Base-by-base conservation (phyloP, 176 grass and related monocot species). In the Chloris gayana region DNA sequence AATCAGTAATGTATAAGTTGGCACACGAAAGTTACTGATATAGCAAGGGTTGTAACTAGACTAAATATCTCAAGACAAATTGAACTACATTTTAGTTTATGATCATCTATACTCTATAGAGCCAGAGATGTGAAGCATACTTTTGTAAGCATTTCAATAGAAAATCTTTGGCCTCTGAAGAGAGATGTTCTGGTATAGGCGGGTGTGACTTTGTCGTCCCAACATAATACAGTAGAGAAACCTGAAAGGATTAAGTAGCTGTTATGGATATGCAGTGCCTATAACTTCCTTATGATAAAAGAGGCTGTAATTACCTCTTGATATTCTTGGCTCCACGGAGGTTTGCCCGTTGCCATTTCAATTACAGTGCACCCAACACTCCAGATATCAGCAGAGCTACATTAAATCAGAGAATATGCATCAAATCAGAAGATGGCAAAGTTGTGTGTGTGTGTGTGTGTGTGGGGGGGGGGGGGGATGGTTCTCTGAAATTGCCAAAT, bases 321-420 rank as follows among this genome's bases (percentile, higher is more conserved):
- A 84, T 87, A 92, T 88, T 98, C 89, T 7, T 90, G 85, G 67
- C 86, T 91, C 95, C 95, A 98, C 0, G 95, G 95, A 60, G 95
- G 74, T 77, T 97, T 94, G 33, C 95, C 92, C 4, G 92, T 98
- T 73, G 92, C 95, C 95, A 98, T 98, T 85, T 98, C 95, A 87
- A 98, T 98, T 31, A 98, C 92, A 19, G 95, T 94, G 74, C 95
- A 98, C 37, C 95, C 95, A 31, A 94, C 95, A 77, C 92, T 98
- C 95, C 95, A 98, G 50, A 98, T 94, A 80, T 98, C 95, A 76
- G 92, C 89, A 19, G 89, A 92, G 79, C 95, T 98, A 85, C 68
- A 78, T 61, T 34, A 22, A 53, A n/a, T n/a, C 56, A 58, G 54
- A 70, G 21, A 34, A 63, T 74, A 75, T 69, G 2, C 22, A 80